These are phyloP conservation scores for Mycogone perniciosa DNA, from an alignment of 2,329 filamentous ascomycete species.

Conservation along the genomic window DNA sequence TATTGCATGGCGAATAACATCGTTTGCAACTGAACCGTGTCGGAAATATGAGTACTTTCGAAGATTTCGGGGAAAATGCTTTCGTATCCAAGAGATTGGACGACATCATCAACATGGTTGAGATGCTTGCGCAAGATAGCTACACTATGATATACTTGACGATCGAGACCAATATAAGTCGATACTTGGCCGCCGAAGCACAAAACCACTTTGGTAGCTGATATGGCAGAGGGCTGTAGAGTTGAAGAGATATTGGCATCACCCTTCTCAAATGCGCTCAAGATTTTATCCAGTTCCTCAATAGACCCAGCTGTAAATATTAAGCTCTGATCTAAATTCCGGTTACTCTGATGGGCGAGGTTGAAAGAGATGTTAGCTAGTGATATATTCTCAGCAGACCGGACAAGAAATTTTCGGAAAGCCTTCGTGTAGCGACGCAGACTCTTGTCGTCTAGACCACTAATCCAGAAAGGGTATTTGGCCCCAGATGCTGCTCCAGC, in stretches of 20 bases:
- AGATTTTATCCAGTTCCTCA: slow-evolving; percentile 16
- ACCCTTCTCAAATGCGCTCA: slow-evolving; percentile 17
- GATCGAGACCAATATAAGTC: slow-evolving; percentile 25
- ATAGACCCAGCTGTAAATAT: slow-evolving; percentile 19
- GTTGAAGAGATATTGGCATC: background rate
- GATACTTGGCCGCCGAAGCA: slow-evolving; percentile 27
- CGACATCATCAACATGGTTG: slow-evolving; percentile 5
- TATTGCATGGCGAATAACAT: slow-evolving; percentile 36
- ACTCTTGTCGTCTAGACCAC: slow-evolving; percentile 2
- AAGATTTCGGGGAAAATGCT: slow-evolving; percentile 31
- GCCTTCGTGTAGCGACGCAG: background rate
- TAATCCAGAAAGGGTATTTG: slow-evolving; percentile 7
- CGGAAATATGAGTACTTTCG: slow-evolving; percentile 14
- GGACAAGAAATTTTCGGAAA: background rate
- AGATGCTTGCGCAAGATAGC: slow-evolving; percentile 18
- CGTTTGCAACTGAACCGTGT: slow-evolving; percentile 30
- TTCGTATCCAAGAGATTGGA: slow-evolving; percentile 13
- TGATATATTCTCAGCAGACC: background rate
- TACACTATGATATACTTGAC: slow-evolving; percentile 23
- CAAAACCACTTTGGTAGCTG: slow-evolving; percentile 22
- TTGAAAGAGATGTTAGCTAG: slow-evolving; percentile 27
- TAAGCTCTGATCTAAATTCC: slow-evolving; percentile 15
- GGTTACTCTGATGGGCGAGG: slow-evolving; percentile 25
- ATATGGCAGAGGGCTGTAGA: background rate
- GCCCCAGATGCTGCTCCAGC: background rate